Base-by-base conservation (phyloP, 2,329 filamentous ascomycete genomes). In the Aspergillus ustus region DNA sequence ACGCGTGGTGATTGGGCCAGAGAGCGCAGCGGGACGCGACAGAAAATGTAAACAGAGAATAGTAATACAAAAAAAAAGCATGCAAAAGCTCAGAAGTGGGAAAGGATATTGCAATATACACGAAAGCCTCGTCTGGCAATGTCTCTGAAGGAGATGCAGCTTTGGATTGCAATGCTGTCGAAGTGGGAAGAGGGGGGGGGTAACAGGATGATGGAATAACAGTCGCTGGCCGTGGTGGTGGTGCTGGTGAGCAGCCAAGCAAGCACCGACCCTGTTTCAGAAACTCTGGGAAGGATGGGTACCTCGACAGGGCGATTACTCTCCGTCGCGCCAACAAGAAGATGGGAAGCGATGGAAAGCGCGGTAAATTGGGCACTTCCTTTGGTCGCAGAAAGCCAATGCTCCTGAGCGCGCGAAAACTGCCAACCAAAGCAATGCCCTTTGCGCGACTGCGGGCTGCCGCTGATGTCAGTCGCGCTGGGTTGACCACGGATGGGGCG, bases 391-490 rank as follows among this genome's bases (percentile, higher is more conserved):
- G 65, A 65, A 60, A n/a, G 60, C 45, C n/a, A 60, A 45, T 31
- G 52, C 20, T 52, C 51, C 52, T 56, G 60, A 63, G 59, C 62
- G 65, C 66, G 63, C 63, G 54, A 65, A 63, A 29, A 63, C 58
- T 66, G 62, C 62, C 68, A 68, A 69, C 66, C 61, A 67, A 66
- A 67, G 63, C 61, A 61, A 59, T 37, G 60, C 57, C 56, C 60
- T 63, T 62, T 62, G 64, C 62, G 62, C 65, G 54, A 59, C 59
- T 59, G 61, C 63, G 63, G 63, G 62, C 64, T 67, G 66, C 63
- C 65, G 67, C 68, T 70, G 67, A 70, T 69, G 69, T 70, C 69
- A 70, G 67, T 65, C 65, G 64, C 58, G 63, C 58, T 58, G 59
- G 64, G 58, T 66, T 66, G 68, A 64, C 69, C 66, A 65, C 57